phyloP scores from a whole-genome alignment of 1,284 basidiomycete genomes.

The Ceratobasidium sp. region DNA sequence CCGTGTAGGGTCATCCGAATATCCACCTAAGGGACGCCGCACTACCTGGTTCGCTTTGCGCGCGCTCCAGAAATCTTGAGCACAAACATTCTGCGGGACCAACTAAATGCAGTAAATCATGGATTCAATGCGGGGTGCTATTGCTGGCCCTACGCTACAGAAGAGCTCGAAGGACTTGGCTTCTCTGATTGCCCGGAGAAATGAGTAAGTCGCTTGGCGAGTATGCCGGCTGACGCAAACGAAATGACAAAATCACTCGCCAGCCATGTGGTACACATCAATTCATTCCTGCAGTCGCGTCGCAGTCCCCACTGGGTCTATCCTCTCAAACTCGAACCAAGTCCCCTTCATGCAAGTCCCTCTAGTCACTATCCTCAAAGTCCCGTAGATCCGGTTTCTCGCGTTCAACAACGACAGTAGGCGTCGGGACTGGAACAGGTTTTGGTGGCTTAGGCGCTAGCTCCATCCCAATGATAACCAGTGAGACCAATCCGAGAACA shows the following conservation, averaged over 20 bases:
- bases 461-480: conserved; percentile 74
- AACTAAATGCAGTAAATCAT: conserved; percentile 19
- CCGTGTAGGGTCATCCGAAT: background rate
- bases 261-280: conserved; percentile 18
- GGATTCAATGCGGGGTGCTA: background rate
- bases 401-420: conserved; percentile 40
- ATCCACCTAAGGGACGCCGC: background rate
- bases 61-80: too few relatives aligned
- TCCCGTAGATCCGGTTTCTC: conserved; percentile 42
- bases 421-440: conserved; percentile 36
- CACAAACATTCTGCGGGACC: too few relatives aligned
- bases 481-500: conserved; percentile 66
- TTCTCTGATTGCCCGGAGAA: conserved; percentile 15
- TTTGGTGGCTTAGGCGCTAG: conserved; percentile 48
- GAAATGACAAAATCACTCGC: conserved; percentile 9
- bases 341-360: background rate
- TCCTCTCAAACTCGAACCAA: background rate
- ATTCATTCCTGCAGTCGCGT: conserved; percentile 9
- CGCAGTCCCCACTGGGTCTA: conserved; percentile 22
- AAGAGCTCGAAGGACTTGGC: background rate
- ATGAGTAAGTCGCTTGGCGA: conserved; percentile 9
- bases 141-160: background rate
- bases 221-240: conserved; percentile 6
- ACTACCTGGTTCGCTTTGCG: too few relatives aligned
- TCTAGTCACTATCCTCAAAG: conserved; percentile 44